These are phyloP conservation scores for Alternaria panax DNA, from an alignment of 2,329 filamentous ascomycete genomes.

Conservation along the genomic window DNA sequence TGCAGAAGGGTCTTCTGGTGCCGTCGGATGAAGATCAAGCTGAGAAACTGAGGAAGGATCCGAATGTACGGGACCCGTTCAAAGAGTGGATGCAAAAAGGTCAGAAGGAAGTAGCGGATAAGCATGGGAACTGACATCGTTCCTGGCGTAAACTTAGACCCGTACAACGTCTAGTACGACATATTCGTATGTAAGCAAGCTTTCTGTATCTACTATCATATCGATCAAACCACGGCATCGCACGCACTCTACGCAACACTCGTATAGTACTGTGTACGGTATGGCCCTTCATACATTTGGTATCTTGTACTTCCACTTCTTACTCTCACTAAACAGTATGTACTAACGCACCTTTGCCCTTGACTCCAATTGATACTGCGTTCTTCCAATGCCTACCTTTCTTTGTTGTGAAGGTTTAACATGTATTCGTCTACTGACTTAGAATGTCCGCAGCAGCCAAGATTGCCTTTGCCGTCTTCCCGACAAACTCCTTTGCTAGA, in stretches of 20 bases:
- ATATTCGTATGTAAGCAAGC: not conserved
- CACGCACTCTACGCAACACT: no score
- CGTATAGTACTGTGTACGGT: no score
- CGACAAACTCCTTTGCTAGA: constrained; percentile 38
- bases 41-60: constrained; percentile 31
- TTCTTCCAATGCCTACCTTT: not conserved
- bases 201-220: no score
- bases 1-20: constrained; percentile 65
- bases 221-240: no score
- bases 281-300: no score
- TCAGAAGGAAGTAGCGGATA: constrained; percentile 27
- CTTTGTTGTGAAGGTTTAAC: not conserved
- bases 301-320: no score
- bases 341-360: no score
- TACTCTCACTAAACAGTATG: no score
- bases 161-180: not conserved
- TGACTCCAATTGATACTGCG: no score
- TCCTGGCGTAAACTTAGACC: not conserved
- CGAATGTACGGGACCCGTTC: constrained; percentile 33
- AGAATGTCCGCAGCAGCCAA: constrained; percentile 38
- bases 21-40: constrained; percentile 36
- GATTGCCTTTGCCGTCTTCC: constrained; percentile 39
- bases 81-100: constrained; percentile 35
- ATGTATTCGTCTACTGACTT: not conserved
- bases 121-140: constrained; percentile 18